Percentiles rank a stretch among this genome's conserved stretches.
Conservation (phyloP, 1,284 basidiomycete species). For the Rhodotorula sp. region DNA sequence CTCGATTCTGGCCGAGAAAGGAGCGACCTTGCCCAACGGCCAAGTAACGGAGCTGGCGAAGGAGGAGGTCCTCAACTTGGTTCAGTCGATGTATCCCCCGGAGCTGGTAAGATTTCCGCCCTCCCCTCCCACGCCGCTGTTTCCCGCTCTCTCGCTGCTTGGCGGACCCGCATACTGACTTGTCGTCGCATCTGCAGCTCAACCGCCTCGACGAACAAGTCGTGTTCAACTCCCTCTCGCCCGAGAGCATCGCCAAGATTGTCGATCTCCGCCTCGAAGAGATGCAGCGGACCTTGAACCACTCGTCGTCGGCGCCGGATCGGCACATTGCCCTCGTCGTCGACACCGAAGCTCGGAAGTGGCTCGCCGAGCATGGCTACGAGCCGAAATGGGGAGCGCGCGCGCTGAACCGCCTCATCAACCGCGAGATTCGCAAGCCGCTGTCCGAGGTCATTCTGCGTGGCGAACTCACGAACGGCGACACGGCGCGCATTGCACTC, state of each 20-base stretch:
- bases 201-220: conserved; percentile 45
- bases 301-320: conserved; percentile 41
- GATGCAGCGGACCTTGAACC: conserved; percentile 65
- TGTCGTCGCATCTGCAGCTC: conserved; percentile 5
- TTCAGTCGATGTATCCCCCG: conserved; percentile 75
- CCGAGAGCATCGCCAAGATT: conserved; percentile 69
- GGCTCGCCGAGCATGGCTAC: conserved; percentile 78
- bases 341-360: conserved; percentile 62
- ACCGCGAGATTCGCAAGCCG: conserved; percentile 45
- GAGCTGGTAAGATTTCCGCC: conserved; percentile 65
- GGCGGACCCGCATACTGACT: background rate
- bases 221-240: conserved; percentile 85
- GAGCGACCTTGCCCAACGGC: conserved; percentile 66
- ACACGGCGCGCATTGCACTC: conserved; percentile 36
- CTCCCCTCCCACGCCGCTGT: background rate
- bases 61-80: conserved; percentile 69
- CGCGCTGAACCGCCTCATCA: conserved; percentile 53
- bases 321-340: conserved; percentile 72
- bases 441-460: conserved; percentile 41
- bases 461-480: conserved; percentile 37
- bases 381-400: conserved; percentile 82
- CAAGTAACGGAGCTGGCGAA: conserved; percentile 65
- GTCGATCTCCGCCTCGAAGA: conserved; percentile 73
- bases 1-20: conserved; percentile 70
- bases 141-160: background rate